A percentile compares a stretch with the other conserved stretches of the same genome.
These are phyloP conservation scores for Citrus reticulata DNA, from an alignment of 345 rosid genomes.

Conservation along the genomic window DNA sequence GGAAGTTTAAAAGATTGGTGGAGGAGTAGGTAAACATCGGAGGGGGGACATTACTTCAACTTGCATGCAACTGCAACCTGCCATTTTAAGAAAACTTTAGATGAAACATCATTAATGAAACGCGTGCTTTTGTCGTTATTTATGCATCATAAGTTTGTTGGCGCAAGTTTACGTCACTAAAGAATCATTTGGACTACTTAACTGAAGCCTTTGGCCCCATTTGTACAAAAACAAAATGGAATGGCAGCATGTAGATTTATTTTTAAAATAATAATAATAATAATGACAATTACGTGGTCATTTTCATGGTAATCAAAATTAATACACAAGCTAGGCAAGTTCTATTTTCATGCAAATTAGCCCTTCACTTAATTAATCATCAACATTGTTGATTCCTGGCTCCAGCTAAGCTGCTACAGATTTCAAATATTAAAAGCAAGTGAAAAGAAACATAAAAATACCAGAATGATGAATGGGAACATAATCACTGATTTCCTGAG, in stretches of 20 bases:
- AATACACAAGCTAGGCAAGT: no score
- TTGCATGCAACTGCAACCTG: background rate
- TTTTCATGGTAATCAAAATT: background rate
- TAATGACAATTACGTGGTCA: background rate
- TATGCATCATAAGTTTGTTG: background rate
- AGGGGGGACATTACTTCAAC: background rate
- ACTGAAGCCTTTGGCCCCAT: background rate
- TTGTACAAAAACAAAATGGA: background rate
- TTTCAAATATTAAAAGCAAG: background rate
- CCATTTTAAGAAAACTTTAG: background rate
- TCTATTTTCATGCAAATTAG: no score
- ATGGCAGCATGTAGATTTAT: background rate
- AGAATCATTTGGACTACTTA: constrained; percentile 6
- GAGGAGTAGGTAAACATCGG: background rate
- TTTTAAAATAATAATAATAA: no score
- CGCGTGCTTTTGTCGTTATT: background rate
- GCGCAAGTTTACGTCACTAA: background rate
- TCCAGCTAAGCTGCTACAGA: background rate
- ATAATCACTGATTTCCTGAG: background rate
- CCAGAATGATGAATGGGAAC: background rate
- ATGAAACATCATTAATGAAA: background rate
- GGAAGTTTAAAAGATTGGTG: background rate
- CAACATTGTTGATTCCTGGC: background rate
- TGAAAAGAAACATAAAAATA: background rate
- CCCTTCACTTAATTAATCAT: no score